Evolutionary conservation across 371 early-diverging fungal genomes (phyloP).

Genomic region (Circinella minor): DNA sequence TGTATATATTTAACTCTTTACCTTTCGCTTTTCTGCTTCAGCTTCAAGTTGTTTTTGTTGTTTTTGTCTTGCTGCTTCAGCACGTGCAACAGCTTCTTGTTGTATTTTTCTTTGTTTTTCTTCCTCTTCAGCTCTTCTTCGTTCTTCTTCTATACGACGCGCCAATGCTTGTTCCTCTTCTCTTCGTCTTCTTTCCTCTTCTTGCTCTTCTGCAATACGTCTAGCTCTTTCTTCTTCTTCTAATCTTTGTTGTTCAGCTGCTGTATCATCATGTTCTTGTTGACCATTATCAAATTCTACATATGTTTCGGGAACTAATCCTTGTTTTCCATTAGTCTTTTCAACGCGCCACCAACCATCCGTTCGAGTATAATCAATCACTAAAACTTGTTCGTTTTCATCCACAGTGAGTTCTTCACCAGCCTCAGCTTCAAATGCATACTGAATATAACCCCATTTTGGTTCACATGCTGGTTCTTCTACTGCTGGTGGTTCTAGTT

Average conservation of each 20-base stretch:
- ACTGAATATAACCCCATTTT: constrained; percentile 73
- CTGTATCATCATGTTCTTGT: not conserved
- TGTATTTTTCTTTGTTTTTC: constrained; percentile 24
- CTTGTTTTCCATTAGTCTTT: constrained; percentile 39
- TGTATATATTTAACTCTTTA: not conserved
- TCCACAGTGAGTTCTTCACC: constrained; percentile 74
- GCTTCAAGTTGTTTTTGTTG: constrained; percentile 22
- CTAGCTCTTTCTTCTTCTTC: constrained; percentile 15
- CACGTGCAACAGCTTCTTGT: constrained; percentile 32
- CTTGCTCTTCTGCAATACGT: not conserved
- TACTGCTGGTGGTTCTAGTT: constrained; percentile 8
- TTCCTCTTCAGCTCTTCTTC: constrained; percentile 25
- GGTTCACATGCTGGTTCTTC: constrained; percentile 33
- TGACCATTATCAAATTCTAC: constrained; percentile 35
- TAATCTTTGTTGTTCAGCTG: not conserved
- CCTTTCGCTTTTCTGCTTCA: constrained; percentile 26
- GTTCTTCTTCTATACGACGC: constrained; percentile 27
- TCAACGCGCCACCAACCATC: constrained; percentile 76
- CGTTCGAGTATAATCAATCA: constrained; percentile 66
- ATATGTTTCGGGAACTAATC: constrained; percentile 63
- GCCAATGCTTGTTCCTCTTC: constrained; percentile 11
- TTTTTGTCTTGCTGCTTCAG: constrained; percentile 28
- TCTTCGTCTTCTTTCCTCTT: constrained; percentile 15
- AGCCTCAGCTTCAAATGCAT: constrained; percentile 73
- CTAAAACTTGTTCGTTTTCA: constrained; percentile 75